These are phyloP conservation scores for Euphorbia schlechtendalii DNA, from an alignment of 441 rosid genomes.

Conservation along the genomic window DNA sequence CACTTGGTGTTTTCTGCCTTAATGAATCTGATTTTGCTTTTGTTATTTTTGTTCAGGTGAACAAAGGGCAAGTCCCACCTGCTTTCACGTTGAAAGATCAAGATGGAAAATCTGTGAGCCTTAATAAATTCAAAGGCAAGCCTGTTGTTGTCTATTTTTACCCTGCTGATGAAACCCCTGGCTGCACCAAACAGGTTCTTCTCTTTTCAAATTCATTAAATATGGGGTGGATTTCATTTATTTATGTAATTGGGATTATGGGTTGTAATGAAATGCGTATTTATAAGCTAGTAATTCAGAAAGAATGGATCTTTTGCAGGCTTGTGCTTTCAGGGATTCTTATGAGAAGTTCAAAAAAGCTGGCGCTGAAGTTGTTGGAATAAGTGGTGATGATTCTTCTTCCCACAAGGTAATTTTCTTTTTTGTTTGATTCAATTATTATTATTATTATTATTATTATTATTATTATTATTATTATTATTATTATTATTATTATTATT, in stretches of 20 bases:
- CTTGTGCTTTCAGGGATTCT: constrained; percentile 94
- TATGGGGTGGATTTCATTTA: neutral
- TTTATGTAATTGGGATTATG: neutral
- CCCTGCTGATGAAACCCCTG: constrained; percentile 95
- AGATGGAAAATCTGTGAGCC: constrained; percentile 65
- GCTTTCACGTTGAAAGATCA: constrained; percentile 78
- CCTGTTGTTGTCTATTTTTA: constrained; percentile 87
- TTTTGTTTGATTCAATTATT: neutral
- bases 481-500: too few relatives aligned
- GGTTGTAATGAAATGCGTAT: neutral
- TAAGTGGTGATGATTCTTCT: constrained; percentile 77
- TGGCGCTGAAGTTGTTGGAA: constrained; percentile 89
- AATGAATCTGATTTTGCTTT: constrained; percentile 6
- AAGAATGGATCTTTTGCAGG: constrained; percentile 39
- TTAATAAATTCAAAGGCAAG: constrained; percentile 79
- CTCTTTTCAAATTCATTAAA: neutral
- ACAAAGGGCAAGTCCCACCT: constrained; percentile 69
- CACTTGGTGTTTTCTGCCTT: neutral
- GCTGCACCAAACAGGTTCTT: constrained; percentile 90
- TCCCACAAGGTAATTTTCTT: constrained; percentile 69
- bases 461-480: too few relatives aligned
- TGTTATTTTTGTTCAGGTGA: constrained; percentile 40
- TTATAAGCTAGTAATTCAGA: neutral
- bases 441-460: neutral
- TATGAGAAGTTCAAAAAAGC: constrained; percentile 98